Percentiles rank a stretch among this genome's conserved stretches.
Evolutionary conservation across 2,329 filamentous ascomycete species (phyloP).

Genomic region (Stemphylium vesicarium): DNA sequence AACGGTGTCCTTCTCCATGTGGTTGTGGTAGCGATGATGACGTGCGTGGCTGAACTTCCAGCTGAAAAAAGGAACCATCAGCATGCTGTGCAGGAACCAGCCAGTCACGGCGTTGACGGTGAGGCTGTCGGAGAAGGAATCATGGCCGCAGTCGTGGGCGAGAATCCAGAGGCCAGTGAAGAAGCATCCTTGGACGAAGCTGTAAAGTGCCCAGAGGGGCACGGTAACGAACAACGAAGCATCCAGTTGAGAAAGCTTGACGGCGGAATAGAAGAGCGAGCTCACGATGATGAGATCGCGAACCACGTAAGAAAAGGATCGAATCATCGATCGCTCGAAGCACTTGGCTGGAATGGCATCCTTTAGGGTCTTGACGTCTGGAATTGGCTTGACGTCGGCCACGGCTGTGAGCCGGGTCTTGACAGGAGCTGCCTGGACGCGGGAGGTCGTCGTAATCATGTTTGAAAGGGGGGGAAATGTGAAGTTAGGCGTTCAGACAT

Average conservation of each 20-base stretch:
- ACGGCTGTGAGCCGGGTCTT: slow-evolving; percentile 24
- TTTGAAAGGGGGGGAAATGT: slow-evolving; percentile 11
- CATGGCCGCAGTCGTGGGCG: slow-evolving; percentile 74
- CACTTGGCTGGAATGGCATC: slow-evolving; percentile 33
- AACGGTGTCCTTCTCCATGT: slow-evolving; percentile 31
- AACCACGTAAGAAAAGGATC: slow-evolving; percentile 31
- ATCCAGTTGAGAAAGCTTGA: slow-evolving; percentile 20
- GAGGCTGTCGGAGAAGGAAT: slow-evolving; percentile 66
- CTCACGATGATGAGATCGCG: slow-evolving; percentile 31
- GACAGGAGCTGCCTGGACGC: slow-evolving; percentile 18
- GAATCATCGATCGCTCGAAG: slow-evolving; percentile 32
- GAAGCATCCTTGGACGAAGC: slow-evolving; percentile 68
- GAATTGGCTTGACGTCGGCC: slow-evolving; percentile 23
- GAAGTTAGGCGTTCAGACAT: slow-evolving; percentile 1
- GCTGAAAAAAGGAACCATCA: slow-evolving; percentile 71
- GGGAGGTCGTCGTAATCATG: slow-evolving; percentile 26
- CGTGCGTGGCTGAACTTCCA: slow-evolving; percentile 15
- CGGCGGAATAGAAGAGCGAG: slow-evolving; percentile 23
- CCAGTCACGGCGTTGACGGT: slow-evolving; percentile 67
- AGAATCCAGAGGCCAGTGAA: slow-evolving; percentile 71
- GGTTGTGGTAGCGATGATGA: slow-evolving; percentile 13
- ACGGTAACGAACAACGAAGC: slow-evolving; percentile 20
- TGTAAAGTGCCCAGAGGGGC: slow-evolving; percentile 62
- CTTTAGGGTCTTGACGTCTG: slow-evolving; percentile 33
- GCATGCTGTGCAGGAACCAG: slow-evolving; percentile 68